phyloP scores from a whole-genome alignment of 148 eudicot species.

The Euryodendron excelsum region DNA sequence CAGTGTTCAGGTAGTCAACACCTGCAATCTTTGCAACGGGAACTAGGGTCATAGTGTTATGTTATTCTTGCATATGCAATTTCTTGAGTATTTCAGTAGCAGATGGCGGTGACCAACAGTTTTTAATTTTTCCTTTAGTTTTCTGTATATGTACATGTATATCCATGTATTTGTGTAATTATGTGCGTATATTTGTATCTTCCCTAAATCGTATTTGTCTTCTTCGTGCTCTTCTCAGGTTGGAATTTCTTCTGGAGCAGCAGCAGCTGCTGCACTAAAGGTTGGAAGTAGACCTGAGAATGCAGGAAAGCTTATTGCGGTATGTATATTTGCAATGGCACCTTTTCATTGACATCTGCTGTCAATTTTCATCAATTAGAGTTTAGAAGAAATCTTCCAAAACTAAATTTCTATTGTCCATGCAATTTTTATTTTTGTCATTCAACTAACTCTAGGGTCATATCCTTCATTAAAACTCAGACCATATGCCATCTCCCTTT shows the following conservation, averaged over 20 bases:
- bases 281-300: constrained; percentile 95
- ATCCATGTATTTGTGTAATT: neutral
- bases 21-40: neutral
- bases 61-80: neutral
- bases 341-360: neutral
- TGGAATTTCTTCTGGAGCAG: constrained; percentile 98
- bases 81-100: neutral
- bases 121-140: neutral
- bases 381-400: neutral
- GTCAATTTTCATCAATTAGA: neutral
- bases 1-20: neutral
- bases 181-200: neutral
- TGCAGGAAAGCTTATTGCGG: constrained; percentile 95
- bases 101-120: neutral
- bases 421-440: neutral
- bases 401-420: neutral
- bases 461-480: neutral
- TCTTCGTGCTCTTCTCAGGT: constrained; percentile 42
- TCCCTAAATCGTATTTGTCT: neutral
- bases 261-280: constrained; percentile 83
- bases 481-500: neutral
- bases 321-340: constrained; percentile 28
- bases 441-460: neutral
- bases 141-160: neutral
- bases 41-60: neutral